Base-by-base conservation (phyloP, 2,329 filamentous ascomycete species). In the Fusarium zealandicum region DNA sequence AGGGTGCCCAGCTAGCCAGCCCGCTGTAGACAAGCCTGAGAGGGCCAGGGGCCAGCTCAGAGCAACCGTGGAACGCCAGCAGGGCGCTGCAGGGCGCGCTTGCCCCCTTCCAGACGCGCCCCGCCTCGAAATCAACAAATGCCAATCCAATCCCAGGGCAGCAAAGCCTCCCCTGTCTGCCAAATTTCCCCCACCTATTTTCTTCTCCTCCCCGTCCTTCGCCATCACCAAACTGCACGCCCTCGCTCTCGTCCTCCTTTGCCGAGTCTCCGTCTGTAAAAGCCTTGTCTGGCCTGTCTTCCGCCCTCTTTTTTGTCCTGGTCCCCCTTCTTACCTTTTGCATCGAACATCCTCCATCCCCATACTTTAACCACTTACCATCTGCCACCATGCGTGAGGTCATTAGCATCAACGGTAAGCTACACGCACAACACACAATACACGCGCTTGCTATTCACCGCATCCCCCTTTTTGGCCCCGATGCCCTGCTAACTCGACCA, bases 381-480 rank as follows among this genome's bases (percentile, higher is more conserved):
- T 64, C 70, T 72, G 73, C 73, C 84, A 93, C 78, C 77, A 98
- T 98, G 93, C 93, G 93, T 90, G 93, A 98, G 88, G 92, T 98
- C 78, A 96, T 98, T 80, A 93, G 90, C 82, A 90, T 98, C 86
- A 97, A 97, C 86, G 93, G 93, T 97, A 87, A 75, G 89, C 73
- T 68, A 55, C 57, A 62, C 63, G 58, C 67, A 68, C 66, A 20
- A 17, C 36, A n/a, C n/a, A n/a, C n/a, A 33, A 11, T 17, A 16
- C 65, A 69, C 66, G 10, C 62, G 64, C 61, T 59, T 65, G 60
- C 63, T 64, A 25, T 66, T 80, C 74, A 79, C 78, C 76, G 76
- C 77, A 78, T 74, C 69, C 53, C 55, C 40, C 32, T 51, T 57
- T 54, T 31, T 22, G 20, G 31, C n/a, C 11, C 47, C 35, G 28